A percentile compares a stretch with the other conserved stretches of the same genome.
These are phyloP conservation scores for Fusarium sambucinum DNA, from an alignment of 2,329 filamentous ascomycete genomes.

Conservation along the genomic window DNA sequence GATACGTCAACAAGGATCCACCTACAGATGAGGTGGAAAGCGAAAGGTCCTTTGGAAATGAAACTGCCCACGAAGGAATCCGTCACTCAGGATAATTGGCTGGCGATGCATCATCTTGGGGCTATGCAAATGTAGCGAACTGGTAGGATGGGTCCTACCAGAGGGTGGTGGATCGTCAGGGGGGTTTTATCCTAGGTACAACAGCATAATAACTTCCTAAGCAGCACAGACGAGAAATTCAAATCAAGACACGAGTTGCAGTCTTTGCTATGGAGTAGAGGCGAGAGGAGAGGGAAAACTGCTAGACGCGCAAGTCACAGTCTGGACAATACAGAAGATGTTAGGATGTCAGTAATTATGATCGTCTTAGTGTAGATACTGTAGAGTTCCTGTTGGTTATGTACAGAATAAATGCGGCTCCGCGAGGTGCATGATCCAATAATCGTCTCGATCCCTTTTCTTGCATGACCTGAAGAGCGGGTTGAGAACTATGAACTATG, in stretches of 20 bases:
- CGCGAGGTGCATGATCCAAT: conserved; percentile 24
- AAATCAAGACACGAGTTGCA: background rate
- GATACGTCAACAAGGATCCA: conserved; percentile 37
- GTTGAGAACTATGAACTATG: conserved; percentile 29
- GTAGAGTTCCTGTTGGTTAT: conserved; percentile 12
- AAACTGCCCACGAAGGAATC: conserved; percentile 25
- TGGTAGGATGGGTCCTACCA: background rate
- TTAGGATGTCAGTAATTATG: conserved; percentile 21
- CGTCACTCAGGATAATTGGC: conserved; percentile 10
- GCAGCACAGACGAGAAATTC: background rate
- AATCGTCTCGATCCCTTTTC: conserved; percentile 26
- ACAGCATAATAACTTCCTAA: background rate
- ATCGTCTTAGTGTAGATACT: conserved; percentile 14
- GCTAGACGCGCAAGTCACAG: background rate
- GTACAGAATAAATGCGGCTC: conserved; percentile 15
- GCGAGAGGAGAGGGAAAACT: background rate
- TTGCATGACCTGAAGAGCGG: conserved; percentile 34
- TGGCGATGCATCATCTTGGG: background rate
- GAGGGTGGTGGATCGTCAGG: conserved; percentile 5
- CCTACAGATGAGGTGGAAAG: conserved; percentile 18
- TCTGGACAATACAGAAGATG: conserved; percentile 7
- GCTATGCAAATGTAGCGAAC: background rate
- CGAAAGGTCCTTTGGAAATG: conserved; percentile 28
- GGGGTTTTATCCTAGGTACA: background rate
- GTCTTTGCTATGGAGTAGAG: background rate